Evolutionary conservation across 2,329 filamentous ascomycete species (phyloP).

Genomic region (Hymenoscyphus linearis): DNA sequence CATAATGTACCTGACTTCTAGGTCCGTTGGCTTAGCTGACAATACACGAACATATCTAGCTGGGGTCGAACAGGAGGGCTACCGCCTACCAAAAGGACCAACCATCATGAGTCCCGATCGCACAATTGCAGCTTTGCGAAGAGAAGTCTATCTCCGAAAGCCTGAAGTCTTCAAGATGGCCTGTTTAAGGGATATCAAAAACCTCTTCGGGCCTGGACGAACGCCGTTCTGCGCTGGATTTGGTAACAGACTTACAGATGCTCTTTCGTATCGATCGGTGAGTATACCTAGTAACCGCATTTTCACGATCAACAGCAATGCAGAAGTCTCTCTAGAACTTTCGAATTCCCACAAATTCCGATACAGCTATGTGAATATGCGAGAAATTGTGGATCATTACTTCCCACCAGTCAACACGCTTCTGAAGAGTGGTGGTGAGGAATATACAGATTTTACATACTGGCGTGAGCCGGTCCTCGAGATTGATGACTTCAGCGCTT

Average conservation of each 20-base stretch:
- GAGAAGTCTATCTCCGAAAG: constrained; percentile 92
- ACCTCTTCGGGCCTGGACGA: constrained; percentile 69
- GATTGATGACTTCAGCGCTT: constrained; percentile 82
- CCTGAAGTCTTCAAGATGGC: constrained; percentile 99
- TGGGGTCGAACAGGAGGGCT: constrained; percentile 83
- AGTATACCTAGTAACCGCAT: constrained; percentile 92
- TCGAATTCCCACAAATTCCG: constrained; percentile 90
- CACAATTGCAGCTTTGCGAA: constrained; percentile 85
- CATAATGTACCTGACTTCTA: constrained; percentile 94
- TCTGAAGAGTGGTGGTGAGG: constrained; percentile 83
- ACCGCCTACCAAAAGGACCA: constrained; percentile 79
- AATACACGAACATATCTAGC: constrained; percentile 84
- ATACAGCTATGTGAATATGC: constrained; percentile 95
- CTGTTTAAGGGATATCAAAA: constrained; percentile 88
- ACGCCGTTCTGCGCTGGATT: constrained; percentile 96
- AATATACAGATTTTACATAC: constrained; percentile 95
- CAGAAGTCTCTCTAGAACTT: constrained; percentile 87
- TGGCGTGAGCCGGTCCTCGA: constrained; percentile 85
- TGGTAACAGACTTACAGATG: constrained; percentile 92
- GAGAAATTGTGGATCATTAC: constrained; percentile 95
- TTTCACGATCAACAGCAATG: constrained; percentile 98
- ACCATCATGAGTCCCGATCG: constrained; percentile 94
- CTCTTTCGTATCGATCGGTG: constrained; percentile 90
- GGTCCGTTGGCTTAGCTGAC: constrained; percentile 90
- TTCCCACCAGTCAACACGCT: constrained; percentile 88